Percentiles rank a stretch among this genome's conserved stretches.
Evolutionary conservation across 371 early-diverging fungal genomes (phyloP).

Genomic region (Sanchytrium tribonematis): DNA sequence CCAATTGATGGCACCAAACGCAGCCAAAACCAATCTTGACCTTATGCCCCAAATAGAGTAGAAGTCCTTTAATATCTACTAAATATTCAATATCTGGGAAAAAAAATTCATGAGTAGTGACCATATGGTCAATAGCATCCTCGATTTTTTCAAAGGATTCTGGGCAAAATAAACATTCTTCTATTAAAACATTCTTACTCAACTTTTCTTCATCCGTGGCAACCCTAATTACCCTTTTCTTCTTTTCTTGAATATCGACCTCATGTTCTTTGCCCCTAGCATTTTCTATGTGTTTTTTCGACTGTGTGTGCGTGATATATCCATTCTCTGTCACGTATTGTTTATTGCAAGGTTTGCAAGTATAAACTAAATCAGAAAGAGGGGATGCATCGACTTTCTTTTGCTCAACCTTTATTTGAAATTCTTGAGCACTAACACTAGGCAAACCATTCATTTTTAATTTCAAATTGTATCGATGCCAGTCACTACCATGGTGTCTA

Average conservation of each 20-base stretch:
- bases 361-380: background rate
- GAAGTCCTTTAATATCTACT: background rate
- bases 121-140: background rate
- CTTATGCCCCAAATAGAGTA: background rate
- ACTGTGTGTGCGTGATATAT: constrained; percentile 51
- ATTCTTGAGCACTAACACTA: constrained; percentile 46
- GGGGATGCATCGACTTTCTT: background rate
- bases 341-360: constrained; percentile 17
- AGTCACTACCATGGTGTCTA: constrained; percentile 67
- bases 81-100: background rate
- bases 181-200: too few species aligned
- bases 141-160: background rate
- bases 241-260: too few species aligned
- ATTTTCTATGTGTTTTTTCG: constrained; percentile 57
- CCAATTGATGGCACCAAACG: too few species aligned
- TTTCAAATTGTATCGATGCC: constrained; percentile 93
- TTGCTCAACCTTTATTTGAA: constrained; percentile 33
- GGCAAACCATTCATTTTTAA: constrained; percentile 57
- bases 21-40: too few species aligned
- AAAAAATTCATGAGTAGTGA: background rate
- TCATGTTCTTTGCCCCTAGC: too few species aligned
- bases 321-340: constrained; percentile 43
- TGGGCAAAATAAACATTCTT: constrained; percentile 1
- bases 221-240: too few species aligned
- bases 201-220: too few species aligned